These are phyloP conservation scores for Dothiorella sarmentorum DNA, from an alignment of 2,329 filamentous ascomycete genomes.

Conservation along the genomic window DNA sequence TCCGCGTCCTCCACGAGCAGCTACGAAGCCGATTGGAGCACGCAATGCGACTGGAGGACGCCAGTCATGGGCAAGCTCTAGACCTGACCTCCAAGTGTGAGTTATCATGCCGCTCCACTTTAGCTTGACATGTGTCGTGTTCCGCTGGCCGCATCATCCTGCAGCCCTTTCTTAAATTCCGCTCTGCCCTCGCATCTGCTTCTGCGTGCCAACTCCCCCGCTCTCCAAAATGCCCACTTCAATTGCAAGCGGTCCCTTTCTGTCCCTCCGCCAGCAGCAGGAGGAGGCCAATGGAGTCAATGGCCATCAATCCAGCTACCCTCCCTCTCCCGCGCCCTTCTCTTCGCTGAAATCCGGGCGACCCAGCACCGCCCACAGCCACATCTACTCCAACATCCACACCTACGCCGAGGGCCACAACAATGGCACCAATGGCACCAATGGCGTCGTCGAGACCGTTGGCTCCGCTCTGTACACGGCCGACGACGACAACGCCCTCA, in stretches of 20 bases:
- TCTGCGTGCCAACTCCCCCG: not conserved
- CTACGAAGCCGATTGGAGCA: constrained; percentile 55
- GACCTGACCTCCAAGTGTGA: not conserved
- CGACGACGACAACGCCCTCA: constrained; percentile 11
- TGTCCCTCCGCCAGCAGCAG: constrained; percentile 4
- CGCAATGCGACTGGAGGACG: not conserved
- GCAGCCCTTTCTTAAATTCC: not conserved
- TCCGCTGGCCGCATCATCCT: not conserved
- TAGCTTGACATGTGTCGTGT: not conserved
- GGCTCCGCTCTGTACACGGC: not conserved
- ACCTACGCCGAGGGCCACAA: not conserved
- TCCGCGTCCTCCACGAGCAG: constrained; percentile 61
- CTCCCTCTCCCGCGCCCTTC: constrained; percentile 7
- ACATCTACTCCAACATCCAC: not conserved
- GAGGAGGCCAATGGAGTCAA: not conserved
- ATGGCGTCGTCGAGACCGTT: too few relatives aligned
- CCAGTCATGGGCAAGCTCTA: not conserved
- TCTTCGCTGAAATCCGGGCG: not conserved
- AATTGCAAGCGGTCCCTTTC: constrained; percentile 7
- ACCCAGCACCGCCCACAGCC: not conserved
- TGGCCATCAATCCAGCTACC: not conserved
- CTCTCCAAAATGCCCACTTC: constrained; percentile 9
- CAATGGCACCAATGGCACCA: constrained; percentile 8
- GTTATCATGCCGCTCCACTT: not conserved
- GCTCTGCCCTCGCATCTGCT: not conserved